These are phyloP conservation scores for Fraxinus ornus DNA, from an alignment of 305 asterid species.

Conservation along the genomic window DNA sequence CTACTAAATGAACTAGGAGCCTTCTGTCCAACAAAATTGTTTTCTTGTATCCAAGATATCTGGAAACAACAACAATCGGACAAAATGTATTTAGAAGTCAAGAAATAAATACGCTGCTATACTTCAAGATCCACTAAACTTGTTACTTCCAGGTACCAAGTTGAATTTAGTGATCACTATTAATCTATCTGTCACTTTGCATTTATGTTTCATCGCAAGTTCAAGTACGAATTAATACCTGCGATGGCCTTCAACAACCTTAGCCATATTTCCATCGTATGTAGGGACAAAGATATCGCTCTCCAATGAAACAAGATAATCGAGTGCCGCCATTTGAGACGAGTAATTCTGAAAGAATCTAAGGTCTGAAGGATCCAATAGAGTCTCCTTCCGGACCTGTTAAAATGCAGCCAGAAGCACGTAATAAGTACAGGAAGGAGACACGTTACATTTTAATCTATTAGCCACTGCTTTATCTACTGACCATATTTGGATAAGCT, in stretches of 20 bases:
- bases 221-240: slow-evolving; percentile 37
- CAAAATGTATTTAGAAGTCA: background rate
- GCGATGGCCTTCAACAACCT: slow-evolving; percentile 89
- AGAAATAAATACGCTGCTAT: background rate
- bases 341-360: slow-evolving; percentile 71
- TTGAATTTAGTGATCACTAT: background rate
- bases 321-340: slow-evolving; percentile 83
- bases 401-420: slow-evolving; percentile 14
- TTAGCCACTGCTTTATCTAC: slow-evolving; percentile 25
- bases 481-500: slow-evolving; percentile 68
- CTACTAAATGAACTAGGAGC: slow-evolving; percentile 55
- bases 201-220: background rate
- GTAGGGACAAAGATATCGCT: slow-evolving; percentile 81
- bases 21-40: slow-evolving; percentile 63
- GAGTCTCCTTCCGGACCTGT: slow-evolving; percentile 80
- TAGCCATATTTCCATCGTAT: slow-evolving; percentile 88
- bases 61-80: slow-evolving; percentile 25
- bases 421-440: background rate
- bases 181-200: background rate
- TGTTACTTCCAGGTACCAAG: background rate
- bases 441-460: background rate
- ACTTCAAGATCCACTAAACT: background rate
- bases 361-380: slow-evolving; percentile 66
- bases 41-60: slow-evolving; percentile 73
- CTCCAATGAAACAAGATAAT: slow-evolving; percentile 77